Evolutionary conservation across 2,329 filamentous ascomycete species (phyloP).

Genomic region (Aspergillus sp.): DNA sequence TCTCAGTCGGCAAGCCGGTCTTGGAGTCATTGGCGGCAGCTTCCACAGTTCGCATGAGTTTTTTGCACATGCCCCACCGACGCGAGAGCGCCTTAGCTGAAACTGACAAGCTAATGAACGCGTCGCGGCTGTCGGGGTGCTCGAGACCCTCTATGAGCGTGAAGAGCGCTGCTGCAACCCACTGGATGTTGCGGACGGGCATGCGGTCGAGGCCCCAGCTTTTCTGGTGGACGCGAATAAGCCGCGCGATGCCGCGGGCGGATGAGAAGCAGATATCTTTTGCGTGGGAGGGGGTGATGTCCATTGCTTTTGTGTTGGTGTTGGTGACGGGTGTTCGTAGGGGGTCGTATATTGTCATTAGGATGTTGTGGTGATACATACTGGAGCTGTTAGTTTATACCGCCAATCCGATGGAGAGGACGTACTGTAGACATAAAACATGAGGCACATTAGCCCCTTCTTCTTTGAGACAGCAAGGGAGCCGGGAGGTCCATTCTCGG

Average conservation of each 20-base stretch:
- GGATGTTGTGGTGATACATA: conserved; percentile 38
- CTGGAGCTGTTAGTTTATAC: conserved; percentile 18
- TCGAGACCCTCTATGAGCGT: conserved; percentile 23
- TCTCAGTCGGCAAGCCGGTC: conserved; percentile 20
- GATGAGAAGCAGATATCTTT: conserved; percentile 21
- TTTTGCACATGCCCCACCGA: conserved; percentile 17
- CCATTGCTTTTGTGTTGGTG: not conserved
- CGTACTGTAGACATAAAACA: conserved; percentile 23
- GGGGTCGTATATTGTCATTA: conserved; percentile 30
- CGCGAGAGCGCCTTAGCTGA: conserved; percentile 22
- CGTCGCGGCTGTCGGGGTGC: conserved; percentile 17
- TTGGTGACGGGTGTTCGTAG: conserved; percentile 8
- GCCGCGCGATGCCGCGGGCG: conserved; percentile 23
- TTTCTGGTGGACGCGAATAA: conserved; percentile 24
- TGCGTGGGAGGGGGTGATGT: conserved; percentile 8
- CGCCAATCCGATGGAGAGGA: not conserved
- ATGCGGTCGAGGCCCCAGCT: conserved; percentile 32
- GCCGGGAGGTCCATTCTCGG: conserved; percentile 9
- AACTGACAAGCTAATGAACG: conserved; percentile 24
- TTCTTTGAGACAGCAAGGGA: conserved; percentile 13
- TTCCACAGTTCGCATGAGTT: conserved; percentile 13
- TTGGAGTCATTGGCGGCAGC: conserved; percentile 17
- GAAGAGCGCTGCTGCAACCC: conserved; percentile 27
- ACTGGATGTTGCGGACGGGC: conserved; percentile 28
- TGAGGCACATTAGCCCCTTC: conserved; percentile 16